Evolutionary conservation across 2,329 filamentous ascomycete species (phyloP), one percentile per base, ranked within the genome.

Genomic region (Colletotrichum salicis): DNA sequence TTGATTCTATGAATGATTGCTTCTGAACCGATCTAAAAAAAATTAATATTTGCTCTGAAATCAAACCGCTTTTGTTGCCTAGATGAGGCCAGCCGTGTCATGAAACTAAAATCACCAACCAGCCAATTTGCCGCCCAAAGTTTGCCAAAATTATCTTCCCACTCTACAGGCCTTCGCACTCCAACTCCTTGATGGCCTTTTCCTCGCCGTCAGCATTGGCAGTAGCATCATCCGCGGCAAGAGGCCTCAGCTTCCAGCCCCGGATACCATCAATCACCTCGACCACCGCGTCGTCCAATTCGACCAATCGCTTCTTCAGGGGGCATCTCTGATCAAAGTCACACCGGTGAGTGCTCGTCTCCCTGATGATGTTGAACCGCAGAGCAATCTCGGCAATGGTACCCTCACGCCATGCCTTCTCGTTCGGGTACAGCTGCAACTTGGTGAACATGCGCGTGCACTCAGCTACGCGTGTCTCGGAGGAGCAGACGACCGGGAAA

Each of bases 391-490:
- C 41, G 10, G 19, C 6, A 24, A 62, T 52, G 3, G 41, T 22
- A 6, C 37, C 6, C 19, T 52, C 22, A 15, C 29, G 41, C 59
- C 59, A 62, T 29, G 10, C 29, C 45, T 33, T 62, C 41, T 62
- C 59, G 15, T 52, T 52, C 8, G 45, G 59, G 12, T 51, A 62
- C 27, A 62, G 45, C 45, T 60, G 57, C 1, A 31, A 12, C 45
- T 62, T 62, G 7, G n/a, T 19, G 15, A 62, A 52, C 19, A 62
- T 62, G n/a, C 24, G 6, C 12, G 45, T 52, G 41, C 59, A 61
- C n/a, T 61, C 59, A n/a, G 37, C 59, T 5, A 62, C 59, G n/a
- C 59, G n/a, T 22, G 59, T 64, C 19, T 55, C 31, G 13, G 27
- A 29, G 12, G 31, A 41, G n/a, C 33, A 64, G 15, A 64, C 54